Conservation (phyloP, 2,329 filamentous ascomycete species). For the Eutypella sp. region DNA sequence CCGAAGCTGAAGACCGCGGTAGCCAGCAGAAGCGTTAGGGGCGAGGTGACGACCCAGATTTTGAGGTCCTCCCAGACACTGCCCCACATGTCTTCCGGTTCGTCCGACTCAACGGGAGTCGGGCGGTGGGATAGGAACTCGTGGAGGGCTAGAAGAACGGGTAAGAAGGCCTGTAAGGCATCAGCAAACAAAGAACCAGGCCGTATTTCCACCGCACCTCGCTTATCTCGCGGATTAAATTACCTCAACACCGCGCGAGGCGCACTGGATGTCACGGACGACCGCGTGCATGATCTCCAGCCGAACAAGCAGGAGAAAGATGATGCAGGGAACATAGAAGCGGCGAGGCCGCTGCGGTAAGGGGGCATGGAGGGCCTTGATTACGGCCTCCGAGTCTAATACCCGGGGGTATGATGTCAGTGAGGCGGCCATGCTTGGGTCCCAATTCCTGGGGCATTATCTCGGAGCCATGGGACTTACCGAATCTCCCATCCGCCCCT, state of each 20-base stretch:
- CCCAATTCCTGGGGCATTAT: too few species aligned
- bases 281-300: conserved; percentile 44
- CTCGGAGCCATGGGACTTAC: conserved; percentile 23
- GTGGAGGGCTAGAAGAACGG: conserved; percentile 38
- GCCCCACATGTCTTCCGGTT: conserved; percentile 40
- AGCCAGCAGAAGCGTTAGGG: conserved; percentile 31
- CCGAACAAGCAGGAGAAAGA: conserved; percentile 40
- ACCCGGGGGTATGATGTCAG: not conserved
- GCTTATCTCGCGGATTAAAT: conserved; percentile 4
- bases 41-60: conserved; percentile 41
- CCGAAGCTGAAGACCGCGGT: conserved; percentile 37
- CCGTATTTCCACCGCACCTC: not conserved
- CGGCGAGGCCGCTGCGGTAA: conserved; percentile 43
- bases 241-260: conserved; percentile 45
- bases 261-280: conserved; percentile 45
- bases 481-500: conserved; percentile 43
- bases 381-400: conserved; percentile 27
- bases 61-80: conserved; percentile 42
- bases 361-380: conserved; percentile 30
- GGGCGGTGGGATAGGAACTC: conserved; percentile 37
- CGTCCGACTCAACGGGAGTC: conserved; percentile 34
- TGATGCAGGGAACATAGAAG: conserved; percentile 39
- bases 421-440: too few species aligned
- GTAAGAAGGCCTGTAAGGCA: conserved; percentile 39
- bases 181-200: too few species aligned